Percentiles rank a stretch among this genome's conserved stretches.
These are phyloP conservation scores for Suillus americanus DNA, from an alignment of 768 basidiomycete species.

Conservation along the genomic window DNA sequence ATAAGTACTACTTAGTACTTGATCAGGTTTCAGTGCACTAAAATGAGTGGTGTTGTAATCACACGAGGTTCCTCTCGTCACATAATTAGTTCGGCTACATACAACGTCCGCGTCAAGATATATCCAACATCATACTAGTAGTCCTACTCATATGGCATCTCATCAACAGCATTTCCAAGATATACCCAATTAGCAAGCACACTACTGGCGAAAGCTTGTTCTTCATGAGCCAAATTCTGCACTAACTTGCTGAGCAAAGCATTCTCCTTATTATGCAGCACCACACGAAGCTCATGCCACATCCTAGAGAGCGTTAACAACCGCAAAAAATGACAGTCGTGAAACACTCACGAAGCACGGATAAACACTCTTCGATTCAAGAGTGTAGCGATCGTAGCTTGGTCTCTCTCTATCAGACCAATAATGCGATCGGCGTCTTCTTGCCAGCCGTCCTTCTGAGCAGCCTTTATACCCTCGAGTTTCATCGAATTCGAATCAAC, in stretches of 20 bases:
- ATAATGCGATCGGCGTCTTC: conserved; percentile 80
- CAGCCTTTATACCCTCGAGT: conserved; percentile 68
- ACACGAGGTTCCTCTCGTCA: background rate
- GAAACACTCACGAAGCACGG: conserved; percentile 66
- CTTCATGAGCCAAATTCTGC: conserved; percentile 72
- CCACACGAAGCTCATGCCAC: conserved; percentile 95
- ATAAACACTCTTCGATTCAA: conserved; percentile 84
- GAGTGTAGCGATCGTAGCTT: conserved; percentile 71
- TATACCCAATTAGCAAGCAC: conserved; percentile 74
- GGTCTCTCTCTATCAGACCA: conserved; percentile 78
- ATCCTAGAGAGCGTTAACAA: conserved; percentile 49
- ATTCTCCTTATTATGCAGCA: conserved; percentile 89
- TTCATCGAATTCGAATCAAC: conserved; percentile 76
- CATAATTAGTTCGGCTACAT: background rate
- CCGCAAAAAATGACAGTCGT: background rate
- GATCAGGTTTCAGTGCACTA: background rate
- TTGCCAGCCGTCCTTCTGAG: conserved; percentile 82
- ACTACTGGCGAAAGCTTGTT: conserved; percentile 64
- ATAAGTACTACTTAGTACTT: no score
- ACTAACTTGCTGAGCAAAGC: conserved; percentile 72
- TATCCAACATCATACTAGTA: conserved; percentile 2
- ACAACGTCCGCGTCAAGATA: background rate
- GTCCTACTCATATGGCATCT: conserved; percentile 82
- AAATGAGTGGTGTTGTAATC: background rate
- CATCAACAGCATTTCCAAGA: conserved; percentile 65